Evolutionary conservation across 1,284 basidiomycete genomes (phyloP), one percentile per base, ranked within the genome.

Genomic region (Trichosporon sp.): DNA sequence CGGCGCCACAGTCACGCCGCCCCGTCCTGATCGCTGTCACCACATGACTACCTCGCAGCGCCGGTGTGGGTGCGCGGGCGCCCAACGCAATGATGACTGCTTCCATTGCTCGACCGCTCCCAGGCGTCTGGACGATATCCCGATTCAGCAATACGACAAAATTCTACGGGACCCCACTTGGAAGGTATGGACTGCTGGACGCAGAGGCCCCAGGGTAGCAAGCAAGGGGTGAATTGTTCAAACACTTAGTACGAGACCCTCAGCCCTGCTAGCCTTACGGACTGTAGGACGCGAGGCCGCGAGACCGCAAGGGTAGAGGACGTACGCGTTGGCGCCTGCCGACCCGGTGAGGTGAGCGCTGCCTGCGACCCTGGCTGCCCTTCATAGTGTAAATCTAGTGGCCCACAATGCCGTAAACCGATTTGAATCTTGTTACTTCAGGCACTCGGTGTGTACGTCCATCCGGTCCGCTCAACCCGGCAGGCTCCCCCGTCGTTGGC

Each of bases 91-190:
- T 31, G 29, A 31, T 60, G 56, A 60, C 27, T 31, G 56, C 18
- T 60, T 60, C 56, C 56, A 60, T 60, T 31, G 56, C 29, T 60
- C 13, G n/a, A 3, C 44, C 47, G 21, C 47, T 60, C 56, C 29
- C 56, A 60, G 27, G 56, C 21, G 29, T 60, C 29, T 18, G 56
- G 56, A 31, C 3, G 27, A 18, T 31, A n/a, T 32, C 56, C 56
- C 56, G 56, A 60, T 60, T 31, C 27, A 60, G 56, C 56, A 60
- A 60, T 31, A 31, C 5, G 27, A n/a, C 29, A 7, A 60, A 60
- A 18, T 29, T 60, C 29, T 60, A 60, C 27, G 56, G 56, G 56
- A 60, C 56, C 27, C 56, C 56, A 60, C 56, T 60, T n/a, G 29
- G 29, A 31, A 60, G 56, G 56, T n/a, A 60, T 31, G 27, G 29